Percentiles rank a stretch among this genome's conserved stretches.
Conservation (phyloP, 2,329 filamentous ascomycete genomes). For the Parastagonospora avenae region DNA sequence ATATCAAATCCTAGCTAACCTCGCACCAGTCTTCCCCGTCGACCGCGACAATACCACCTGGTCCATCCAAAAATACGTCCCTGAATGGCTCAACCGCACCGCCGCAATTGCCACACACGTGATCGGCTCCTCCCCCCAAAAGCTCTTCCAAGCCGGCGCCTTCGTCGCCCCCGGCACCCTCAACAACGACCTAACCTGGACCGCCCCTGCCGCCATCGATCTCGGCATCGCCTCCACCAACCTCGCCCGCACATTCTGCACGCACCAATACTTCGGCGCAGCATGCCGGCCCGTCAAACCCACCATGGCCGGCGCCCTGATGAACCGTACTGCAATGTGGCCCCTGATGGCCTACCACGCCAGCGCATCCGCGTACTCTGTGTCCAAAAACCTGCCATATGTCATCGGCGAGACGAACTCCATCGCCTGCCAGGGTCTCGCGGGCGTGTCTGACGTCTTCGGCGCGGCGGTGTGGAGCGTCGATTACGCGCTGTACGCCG, state of each 20-base stretch:
- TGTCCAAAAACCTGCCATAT: constrained; percentile 53
- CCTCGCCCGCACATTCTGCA: constrained; percentile 20
- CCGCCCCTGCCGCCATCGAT: constrained; percentile 18
- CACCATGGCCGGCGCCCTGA: constrained; percentile 65
- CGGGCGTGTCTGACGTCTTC: constrained; percentile 68
- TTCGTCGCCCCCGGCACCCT: constrained; percentile 17
- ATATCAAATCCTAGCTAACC: neutral
- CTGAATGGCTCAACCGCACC: constrained; percentile 18
- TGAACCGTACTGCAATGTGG: constrained; percentile 65
- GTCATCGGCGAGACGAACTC: constrained; percentile 68
- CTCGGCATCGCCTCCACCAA: constrained; percentile 11
- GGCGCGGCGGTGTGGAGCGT: constrained; percentile 69
- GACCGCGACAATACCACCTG: constrained; percentile 19
- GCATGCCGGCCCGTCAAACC: constrained; percentile 18
- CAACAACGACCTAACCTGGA: constrained; percentile 15
- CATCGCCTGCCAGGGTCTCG: constrained; percentile 65
- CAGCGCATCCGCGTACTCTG: constrained; percentile 49
- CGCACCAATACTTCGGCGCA: constrained; percentile 23
- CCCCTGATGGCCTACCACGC: constrained; percentile 56
- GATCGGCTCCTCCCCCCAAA: neutral
- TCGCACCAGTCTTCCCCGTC: constrained; percentile 15
- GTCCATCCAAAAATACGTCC: constrained; percentile 14
- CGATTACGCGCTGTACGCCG: constrained; percentile 66
- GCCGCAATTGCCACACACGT: constrained; percentile 9
- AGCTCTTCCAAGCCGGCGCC: constrained; percentile 18